Conservation (phyloP, 495 filamentous ascomycete species). For the Neurospora pannonica region DNA sequence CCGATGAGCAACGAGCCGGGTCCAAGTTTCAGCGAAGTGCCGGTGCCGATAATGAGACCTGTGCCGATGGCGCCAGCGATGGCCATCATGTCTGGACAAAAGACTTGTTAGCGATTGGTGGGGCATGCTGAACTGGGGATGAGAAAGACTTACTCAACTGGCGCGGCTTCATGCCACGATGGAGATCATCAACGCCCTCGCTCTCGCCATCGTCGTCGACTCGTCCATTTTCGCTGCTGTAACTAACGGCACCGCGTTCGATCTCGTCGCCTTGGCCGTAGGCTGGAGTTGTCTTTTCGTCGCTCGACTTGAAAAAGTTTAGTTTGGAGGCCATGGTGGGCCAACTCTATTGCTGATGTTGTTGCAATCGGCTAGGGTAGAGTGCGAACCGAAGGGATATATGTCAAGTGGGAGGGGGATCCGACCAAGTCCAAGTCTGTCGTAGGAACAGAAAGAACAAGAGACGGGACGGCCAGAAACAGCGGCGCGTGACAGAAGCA, state of each 20-base stretch:
- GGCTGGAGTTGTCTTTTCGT: constrained; percentile 16
- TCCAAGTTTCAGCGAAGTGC: constrained; percentile 17
- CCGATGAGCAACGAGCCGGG: constrained; percentile 67
- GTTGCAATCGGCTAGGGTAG: neutral
- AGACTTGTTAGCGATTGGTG: neutral
- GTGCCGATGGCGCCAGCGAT: constrained; percentile 80
- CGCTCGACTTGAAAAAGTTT: constrained; percentile 9
- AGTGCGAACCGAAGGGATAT: neutral
- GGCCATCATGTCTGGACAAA: constrained; percentile 49
- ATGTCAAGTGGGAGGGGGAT: neutral
- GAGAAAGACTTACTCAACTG: constrained; percentile 19
- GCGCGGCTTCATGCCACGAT: constrained; percentile 28
- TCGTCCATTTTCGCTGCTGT: constrained; percentile 12
- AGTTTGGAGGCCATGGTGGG: constrained; percentile 8
- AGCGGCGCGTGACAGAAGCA: neutral
- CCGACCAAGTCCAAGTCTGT: neutral
- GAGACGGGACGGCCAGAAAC: neutral
- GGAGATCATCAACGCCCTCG: constrained; percentile 19
- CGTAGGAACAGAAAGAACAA: neutral
- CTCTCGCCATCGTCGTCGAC: constrained; percentile 8
- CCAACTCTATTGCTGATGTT: neutral
- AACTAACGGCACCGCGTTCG: neutral
- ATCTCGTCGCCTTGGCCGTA: constrained; percentile 8
- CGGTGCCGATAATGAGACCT: constrained; percentile 28
- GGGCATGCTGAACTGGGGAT: neutral